Evolutionary conservation across 2,329 filamentous ascomycete species (phyloP).

Genomic region (Colletotrichum endophyticum): DNA sequence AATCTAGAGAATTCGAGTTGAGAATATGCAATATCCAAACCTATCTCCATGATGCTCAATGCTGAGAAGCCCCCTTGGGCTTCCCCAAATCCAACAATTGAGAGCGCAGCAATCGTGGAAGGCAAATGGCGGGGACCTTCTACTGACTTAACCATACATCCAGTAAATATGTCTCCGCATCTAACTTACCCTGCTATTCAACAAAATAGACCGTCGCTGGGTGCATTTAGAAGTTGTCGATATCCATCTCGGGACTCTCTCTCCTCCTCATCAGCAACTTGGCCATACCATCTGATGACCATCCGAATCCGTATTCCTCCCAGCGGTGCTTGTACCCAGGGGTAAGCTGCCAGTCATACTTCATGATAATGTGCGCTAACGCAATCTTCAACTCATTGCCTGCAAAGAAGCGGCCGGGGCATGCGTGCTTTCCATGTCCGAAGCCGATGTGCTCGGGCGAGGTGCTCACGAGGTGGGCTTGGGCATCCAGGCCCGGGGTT

Average conservation of each 20-base stretch:
- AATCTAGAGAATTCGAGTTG: fast-evolving
- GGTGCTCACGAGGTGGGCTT: slow-evolving; percentile 43
- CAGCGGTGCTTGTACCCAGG: not conserved
- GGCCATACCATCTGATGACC: not conserved
- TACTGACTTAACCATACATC: not conserved
- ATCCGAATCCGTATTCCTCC: not conserved
- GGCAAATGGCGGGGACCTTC: not conserved
- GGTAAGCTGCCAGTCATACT: slow-evolving; percentile 5
- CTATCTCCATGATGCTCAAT: fast-evolving
- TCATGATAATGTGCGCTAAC: slow-evolving; percentile 11
- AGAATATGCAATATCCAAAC: not conserved
- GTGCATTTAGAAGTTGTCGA: not conserved
- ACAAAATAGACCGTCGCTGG: not conserved
- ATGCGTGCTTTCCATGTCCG: slow-evolving; percentile 42
- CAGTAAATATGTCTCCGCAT: not conserved
- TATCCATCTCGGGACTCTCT: slow-evolving; percentile 7
- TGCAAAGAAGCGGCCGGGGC: slow-evolving; percentile 50
- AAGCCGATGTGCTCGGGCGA: slow-evolving; percentile 38
- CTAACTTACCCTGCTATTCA: not conserved
- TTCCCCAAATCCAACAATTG: too few species aligned
- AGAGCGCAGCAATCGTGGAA: not conserved
- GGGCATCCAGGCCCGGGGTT: not conserved
- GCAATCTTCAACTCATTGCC: slow-evolving; percentile 45
- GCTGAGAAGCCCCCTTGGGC: fast-evolving
- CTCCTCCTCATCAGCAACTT: slow-evolving; percentile 2